Conservation (phyloP, 2,329 filamentous ascomycete species). For the Colletotrichum sp. region DNA sequence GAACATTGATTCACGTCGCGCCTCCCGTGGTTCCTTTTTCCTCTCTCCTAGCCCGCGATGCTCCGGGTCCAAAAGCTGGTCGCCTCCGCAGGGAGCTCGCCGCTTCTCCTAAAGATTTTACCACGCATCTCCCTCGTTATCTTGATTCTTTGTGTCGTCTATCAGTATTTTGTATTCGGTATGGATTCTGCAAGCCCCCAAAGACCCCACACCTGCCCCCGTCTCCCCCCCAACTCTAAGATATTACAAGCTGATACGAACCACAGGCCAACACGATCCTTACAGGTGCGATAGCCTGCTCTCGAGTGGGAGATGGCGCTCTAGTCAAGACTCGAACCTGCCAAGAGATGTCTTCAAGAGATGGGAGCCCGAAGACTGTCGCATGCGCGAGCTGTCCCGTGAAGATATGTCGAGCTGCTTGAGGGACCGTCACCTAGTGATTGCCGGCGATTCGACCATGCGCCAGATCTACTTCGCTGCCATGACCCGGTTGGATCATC, state of each 20-base stretch:
- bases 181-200: not conserved
- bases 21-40: not conserved
- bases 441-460: constrained; percentile 65
- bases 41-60: not conserved
- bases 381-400: constrained; percentile 58
- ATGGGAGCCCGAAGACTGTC: constrained; percentile 67
- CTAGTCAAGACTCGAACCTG: constrained; percentile 29
- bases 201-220: not conserved
- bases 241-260: not conserved
- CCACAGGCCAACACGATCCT: constrained; percentile 41
- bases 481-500: constrained; percentile 15
- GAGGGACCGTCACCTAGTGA: constrained; percentile 54
- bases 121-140: constrained; percentile 9
- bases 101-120: not conserved
- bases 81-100: constrained; percentile 9
- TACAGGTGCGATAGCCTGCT: constrained; percentile 59
- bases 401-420: constrained; percentile 60
- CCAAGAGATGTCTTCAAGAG: constrained; percentile 38
- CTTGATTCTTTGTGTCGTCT: constrained; percentile 9
- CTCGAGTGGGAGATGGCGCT: constrained; percentile 55
- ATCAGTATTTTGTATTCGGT: constrained; percentile 17
- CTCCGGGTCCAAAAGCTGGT: constrained; percentile 4
- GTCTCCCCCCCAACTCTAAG: not conserved
- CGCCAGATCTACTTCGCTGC: constrained; percentile 65
- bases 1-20: not conserved